These are phyloP conservation scores for Lolium perenne DNA, from an alignment of 176 grass and related monocot genomes.

Conservation along the genomic window DNA sequence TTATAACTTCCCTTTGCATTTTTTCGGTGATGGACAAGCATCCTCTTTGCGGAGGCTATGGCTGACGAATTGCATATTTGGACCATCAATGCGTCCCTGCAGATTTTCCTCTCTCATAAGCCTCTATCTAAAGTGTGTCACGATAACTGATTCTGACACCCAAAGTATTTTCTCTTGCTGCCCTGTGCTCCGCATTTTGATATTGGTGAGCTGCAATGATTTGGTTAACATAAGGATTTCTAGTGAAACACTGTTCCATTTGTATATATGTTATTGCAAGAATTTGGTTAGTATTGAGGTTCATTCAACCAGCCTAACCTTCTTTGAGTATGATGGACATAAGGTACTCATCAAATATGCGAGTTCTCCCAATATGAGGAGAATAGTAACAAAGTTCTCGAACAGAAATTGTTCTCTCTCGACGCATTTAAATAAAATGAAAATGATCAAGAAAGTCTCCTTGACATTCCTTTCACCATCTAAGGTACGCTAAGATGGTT, in stretches of 20 bases:
- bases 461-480: conserved; percentile 15
- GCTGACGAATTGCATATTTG: not conserved
- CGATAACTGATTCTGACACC: not conserved
- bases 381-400: not conserved
- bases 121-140: not conserved
- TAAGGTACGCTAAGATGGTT: not conserved
- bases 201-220: not conserved
- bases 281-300: not conserved
- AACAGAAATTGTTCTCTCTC: conserved; percentile 1
- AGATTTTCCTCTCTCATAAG: not conserved
- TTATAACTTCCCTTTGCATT: conserved; percentile 9
- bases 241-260: not conserved
- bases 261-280: conserved; percentile 4
- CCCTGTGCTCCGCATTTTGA: conserved; percentile 16
- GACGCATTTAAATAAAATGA: not conserved
- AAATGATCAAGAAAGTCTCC: not conserved
- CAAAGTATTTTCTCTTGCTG: not conserved
- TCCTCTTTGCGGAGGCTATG: not conserved
- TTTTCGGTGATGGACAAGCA: not conserved
- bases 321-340: not conserved
- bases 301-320: not conserved
- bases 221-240: conserved; percentile 18
- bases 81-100: not conserved
- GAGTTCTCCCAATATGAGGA: conserved; percentile 10
- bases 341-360: conserved; percentile 3